Conservation (phyloP, 805 yeast species). For the Pichia rugopelliculosa region DNA sequence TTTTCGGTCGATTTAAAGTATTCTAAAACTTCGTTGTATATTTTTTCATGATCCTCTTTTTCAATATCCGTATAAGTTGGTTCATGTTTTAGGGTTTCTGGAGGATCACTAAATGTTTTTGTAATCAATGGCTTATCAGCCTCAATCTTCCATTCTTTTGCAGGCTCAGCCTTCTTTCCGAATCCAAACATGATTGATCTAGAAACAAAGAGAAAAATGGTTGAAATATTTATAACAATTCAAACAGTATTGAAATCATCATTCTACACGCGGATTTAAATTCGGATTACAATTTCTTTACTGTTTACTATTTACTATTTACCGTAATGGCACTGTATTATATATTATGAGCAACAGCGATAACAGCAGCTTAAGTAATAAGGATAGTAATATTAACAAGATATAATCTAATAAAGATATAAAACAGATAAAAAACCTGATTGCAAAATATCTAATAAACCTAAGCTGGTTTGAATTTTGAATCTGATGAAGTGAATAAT, state of each 20-base stretch:
- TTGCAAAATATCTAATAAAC: too few species aligned
- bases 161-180: slow-evolving; percentile 18
- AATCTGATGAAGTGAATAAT: background rate
- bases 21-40: slow-evolving; percentile 49
- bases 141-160: slow-evolving; percentile 24
- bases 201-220: background rate
- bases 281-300: too few species aligned
- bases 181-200: slow-evolving; percentile 22
- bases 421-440: too few species aligned
- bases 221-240: too few species aligned
- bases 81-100: slow-evolving; percentile 24
- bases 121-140: slow-evolving; percentile 17
- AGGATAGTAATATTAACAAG: too few species aligned
- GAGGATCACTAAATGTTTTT: slow-evolving; percentile 49
- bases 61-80: slow-evolving; percentile 42
- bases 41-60: slow-evolving; percentile 44
- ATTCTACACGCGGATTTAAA: too few species aligned
- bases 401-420: too few species aligned
- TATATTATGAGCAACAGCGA: too few species aligned
- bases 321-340: too few species aligned
- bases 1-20: slow-evolving; percentile 48
- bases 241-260: too few species aligned
- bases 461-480: background rate
- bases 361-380: too few species aligned
- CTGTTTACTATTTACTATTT: too few species aligned